phyloP scores from a whole-genome alignment of 331 rosid genomes.

The Acacia pycnantha region DNA sequence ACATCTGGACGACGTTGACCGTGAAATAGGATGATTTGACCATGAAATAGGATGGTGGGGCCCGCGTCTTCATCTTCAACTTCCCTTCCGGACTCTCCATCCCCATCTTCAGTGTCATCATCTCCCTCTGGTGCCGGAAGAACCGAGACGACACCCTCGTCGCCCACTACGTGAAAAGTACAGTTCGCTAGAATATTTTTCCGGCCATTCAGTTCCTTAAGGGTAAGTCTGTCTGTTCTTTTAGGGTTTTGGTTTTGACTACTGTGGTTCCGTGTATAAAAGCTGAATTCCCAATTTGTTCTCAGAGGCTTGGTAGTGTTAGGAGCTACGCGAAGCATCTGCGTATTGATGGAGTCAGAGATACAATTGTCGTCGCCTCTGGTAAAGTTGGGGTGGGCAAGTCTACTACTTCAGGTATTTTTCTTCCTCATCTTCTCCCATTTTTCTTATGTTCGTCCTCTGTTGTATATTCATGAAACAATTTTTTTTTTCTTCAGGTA shows the following conservation, averaged over 20 bases:
- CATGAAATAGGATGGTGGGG: too few relatives aligned
- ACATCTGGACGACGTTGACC: too few relatives aligned
- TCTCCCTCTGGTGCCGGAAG: too few relatives aligned
- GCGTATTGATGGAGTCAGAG: conserved; percentile 68
- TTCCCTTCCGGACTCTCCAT: too few relatives aligned
- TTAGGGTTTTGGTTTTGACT: neutral
- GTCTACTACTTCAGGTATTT: conserved; percentile 91
- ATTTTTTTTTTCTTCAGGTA: too few relatives aligned
- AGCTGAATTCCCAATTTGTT: neutral
- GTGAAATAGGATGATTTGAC: too few relatives aligned
- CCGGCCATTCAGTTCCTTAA: conserved; percentile 29
- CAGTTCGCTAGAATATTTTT: too few relatives aligned
- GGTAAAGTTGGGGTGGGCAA: conserved; percentile 99
- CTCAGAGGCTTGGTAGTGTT: conserved; percentile 52
- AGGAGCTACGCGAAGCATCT: conserved; percentile 73
- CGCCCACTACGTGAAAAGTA: too few relatives aligned
- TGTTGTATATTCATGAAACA: neutral
- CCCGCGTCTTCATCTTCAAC: too few relatives aligned
- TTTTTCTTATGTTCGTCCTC: neutral
- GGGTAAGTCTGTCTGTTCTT: conserved; percentile 22
- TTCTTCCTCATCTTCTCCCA: neutral
- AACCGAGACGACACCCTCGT: too few relatives aligned
- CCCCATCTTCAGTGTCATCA: too few relatives aligned
- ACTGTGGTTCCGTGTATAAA: neutral
- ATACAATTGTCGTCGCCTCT: conserved; percentile 82